Percentiles rank a stretch among this genome's conserved stretches.
phyloP scores from a whole-genome alignment of 768 basidiomycete species.

The Leccinum uliginosum region DNA sequence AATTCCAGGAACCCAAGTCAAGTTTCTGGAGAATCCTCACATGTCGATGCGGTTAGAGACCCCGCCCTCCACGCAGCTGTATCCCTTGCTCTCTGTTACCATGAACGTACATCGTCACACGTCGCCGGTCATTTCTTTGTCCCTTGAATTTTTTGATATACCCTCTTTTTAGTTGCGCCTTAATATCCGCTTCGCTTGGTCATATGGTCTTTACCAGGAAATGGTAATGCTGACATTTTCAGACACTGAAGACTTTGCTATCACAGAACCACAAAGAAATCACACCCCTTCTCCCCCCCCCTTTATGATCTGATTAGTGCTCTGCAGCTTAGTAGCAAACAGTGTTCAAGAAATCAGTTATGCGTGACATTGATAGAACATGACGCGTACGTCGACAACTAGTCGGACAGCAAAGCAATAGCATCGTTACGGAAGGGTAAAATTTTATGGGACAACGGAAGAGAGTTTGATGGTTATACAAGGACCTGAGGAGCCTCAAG shows the following conservation, averaged over 20 bases:
- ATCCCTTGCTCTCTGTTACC: constrained; percentile 20
- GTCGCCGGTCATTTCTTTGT: constrained; percentile 33
- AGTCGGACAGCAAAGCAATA: constrained; percentile 1
- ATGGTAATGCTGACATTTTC: constrained; percentile 26
- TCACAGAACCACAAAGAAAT: constrained; percentile 22
- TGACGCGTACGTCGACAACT: background rate
- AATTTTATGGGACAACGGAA: background rate
- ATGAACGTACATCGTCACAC: constrained; percentile 25
- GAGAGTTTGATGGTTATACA: background rate
- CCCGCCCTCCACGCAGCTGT: constrained; percentile 9
- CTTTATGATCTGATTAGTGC: constrained; percentile 30
- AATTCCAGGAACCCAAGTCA: constrained; percentile 49
- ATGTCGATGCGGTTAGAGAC: constrained; percentile 64
- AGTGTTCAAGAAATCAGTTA: constrained; percentile 12
- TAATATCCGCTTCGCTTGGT: constrained; percentile 35
- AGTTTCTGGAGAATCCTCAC: constrained; percentile 67
- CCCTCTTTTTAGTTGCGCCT: constrained; percentile 31
- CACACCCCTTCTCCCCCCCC: constrained; percentile 1
- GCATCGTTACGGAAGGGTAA: background rate
- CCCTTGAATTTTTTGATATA: constrained; percentile 36
- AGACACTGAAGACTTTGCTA: constrained; percentile 20
- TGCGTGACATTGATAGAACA: constrained; percentile 1
- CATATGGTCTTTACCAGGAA: constrained; percentile 30
- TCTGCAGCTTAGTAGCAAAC: constrained; percentile 26
- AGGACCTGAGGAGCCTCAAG: background rate